Percentiles rank a stretch among this genome's conserved stretches.
Conservation (phyloP, 2,329 filamentous ascomycete genomes). For the Scytalidium sp. region DNA sequence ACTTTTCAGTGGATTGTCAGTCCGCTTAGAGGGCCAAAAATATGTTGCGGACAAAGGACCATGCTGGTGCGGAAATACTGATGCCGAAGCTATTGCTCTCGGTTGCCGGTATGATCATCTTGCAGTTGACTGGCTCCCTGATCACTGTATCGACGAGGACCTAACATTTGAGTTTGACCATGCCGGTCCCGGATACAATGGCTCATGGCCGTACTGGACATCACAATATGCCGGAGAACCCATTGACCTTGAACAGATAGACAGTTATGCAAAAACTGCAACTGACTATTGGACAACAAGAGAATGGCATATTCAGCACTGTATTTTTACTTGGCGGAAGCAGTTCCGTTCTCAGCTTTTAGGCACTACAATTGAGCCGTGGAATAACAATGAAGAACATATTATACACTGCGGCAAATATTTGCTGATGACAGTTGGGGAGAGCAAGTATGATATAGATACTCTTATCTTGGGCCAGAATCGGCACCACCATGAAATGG, state of each 20-base stretch:
- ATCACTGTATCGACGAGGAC: constrained; percentile 30
- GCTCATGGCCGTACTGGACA: constrained; percentile 29
- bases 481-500: neutral
- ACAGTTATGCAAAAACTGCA: constrained; percentile 15
- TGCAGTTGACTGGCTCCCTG: constrained; percentile 32
- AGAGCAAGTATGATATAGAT: neutral
- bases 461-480: neutral
- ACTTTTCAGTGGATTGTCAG: neutral
- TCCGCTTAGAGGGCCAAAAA: neutral
- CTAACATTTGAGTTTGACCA: constrained; percentile 30
- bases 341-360: constrained; percentile 9
- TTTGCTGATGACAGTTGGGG: neutral
- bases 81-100: constrained; percentile 22
- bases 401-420: constrained; percentile 11
- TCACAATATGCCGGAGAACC: constrained; percentile 19
- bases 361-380: constrained; percentile 1
- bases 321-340: constrained; percentile 33
- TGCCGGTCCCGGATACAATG: constrained; percentile 22
- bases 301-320: constrained; percentile 31
- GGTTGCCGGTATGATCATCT: constrained; percentile 32
- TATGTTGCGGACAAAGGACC: neutral
- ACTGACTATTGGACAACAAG: constrained; percentile 18
- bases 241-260: constrained; percentile 15
- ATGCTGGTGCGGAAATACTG: constrained; percentile 30
- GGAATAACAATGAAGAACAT: constrained; percentile 5